Conservation (phyloP, 78 protist species). For the Goniomonas avonlea region DNA sequence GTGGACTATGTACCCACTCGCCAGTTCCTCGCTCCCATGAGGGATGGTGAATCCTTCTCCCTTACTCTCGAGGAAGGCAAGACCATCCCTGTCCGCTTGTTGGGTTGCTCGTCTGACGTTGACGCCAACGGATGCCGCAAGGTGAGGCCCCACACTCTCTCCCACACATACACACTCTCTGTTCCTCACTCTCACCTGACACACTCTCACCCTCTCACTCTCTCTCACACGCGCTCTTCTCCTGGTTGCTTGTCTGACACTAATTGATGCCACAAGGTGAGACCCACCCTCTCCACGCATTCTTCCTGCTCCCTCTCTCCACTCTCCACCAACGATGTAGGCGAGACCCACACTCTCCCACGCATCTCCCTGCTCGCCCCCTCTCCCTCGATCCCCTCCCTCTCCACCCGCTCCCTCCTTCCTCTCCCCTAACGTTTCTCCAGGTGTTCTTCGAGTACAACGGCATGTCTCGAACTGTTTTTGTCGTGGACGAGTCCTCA, state of each 20-base stretch:
- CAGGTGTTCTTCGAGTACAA: conserved; percentile 58
- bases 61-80: conserved; percentile 38
- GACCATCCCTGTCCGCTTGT: conserved; percentile 11
- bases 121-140: not conserved
- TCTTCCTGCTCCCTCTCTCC: no score
- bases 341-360: not conserved
- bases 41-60: conserved; percentile 27
- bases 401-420: no score
- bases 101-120: not conserved
- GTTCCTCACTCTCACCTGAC: not conserved
- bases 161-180: not conserved
- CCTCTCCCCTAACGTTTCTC: not conserved
- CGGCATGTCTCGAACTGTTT: conserved; percentile 53
- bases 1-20: conserved; percentile 40
- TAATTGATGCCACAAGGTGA: not conserved
- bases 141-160: not conserved
- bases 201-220: no score
- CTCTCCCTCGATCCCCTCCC: no score
- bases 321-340: not conserved
- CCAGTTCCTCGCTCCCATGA: conserved; percentile 26
- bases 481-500: conserved; percentile 13
- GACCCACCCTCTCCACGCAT: not conserved
- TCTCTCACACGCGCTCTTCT: no score
- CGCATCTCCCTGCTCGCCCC: not conserved
- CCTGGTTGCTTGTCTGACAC: not conserved